These are phyloP conservation scores for Cryphonectria parasitica DNA, from an alignment of 2,329 filamentous ascomycete species.

Conservation along the genomic window DNA sequence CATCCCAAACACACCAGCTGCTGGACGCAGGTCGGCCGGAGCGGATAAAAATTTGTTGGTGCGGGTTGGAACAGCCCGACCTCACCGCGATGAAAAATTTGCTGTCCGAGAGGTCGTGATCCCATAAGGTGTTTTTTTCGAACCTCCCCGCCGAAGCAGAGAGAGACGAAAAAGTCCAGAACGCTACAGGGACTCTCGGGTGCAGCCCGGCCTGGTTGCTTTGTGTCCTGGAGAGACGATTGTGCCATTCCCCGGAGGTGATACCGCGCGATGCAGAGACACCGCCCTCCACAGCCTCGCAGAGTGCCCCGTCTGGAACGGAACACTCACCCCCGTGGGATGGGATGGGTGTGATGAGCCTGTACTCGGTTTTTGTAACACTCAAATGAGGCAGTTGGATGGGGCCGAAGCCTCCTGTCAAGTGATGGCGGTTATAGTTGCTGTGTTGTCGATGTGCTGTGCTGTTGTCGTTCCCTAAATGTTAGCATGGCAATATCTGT, in stretches of 20 bases:
- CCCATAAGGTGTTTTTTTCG: slow-evolving; percentile 15
- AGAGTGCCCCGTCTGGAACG: neutral
- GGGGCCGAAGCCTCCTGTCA: neutral
- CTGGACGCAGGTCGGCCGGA: neutral
- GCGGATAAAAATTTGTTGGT: slow-evolving; percentile 4
- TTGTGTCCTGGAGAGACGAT: neutral
- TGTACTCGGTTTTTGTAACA: slow-evolving; percentile 10
- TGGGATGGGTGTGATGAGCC: slow-evolving; percentile 5
- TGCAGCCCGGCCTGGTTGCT: neutral
- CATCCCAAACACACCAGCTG: slow-evolving; percentile 2
- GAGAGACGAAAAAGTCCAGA: neutral
- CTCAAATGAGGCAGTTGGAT: neutral
- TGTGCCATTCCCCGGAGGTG: neutral
- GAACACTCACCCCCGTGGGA: neutral
- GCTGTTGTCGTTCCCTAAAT: neutral
- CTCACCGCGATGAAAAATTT: neutral
- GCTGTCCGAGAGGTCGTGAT: slow-evolving; percentile 14
- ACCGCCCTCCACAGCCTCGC: neutral
- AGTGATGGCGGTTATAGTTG: neutral
- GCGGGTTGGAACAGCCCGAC: slow-evolving; percentile 1
- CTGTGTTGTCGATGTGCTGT: neutral
- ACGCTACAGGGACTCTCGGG: slow-evolving; percentile 15
- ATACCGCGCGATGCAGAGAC: neutral
- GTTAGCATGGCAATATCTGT: slow-evolving; percentile 1
- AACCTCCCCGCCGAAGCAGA: neutral